Percentiles rank a stretch among this genome's conserved stretches.
These are phyloP conservation scores for Lasiosphaeria ovina DNA, from an alignment of 495 filamentous ascomycete genomes.

Conservation along the genomic window DNA sequence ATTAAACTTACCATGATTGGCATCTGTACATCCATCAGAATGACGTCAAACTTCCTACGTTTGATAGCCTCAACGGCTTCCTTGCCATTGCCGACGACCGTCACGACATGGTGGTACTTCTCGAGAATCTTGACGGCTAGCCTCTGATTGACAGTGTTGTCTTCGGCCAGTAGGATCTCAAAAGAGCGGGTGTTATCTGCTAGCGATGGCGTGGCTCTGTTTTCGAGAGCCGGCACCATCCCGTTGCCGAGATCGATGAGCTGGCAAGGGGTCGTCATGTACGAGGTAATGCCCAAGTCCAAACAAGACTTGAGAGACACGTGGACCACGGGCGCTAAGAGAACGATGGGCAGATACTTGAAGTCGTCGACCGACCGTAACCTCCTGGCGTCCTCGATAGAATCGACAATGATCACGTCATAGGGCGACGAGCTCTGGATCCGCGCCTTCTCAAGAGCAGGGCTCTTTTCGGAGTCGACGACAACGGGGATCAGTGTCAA, in stretches of 20 bases:
- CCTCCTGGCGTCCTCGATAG: conserved; percentile 81
- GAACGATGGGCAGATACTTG: conserved; percentile 95
- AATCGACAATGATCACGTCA: conserved; percentile 97
- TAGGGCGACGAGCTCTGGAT: conserved; percentile 65
- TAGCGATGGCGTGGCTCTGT: conserved; percentile 84
- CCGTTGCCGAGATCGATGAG: conserved; percentile 96
- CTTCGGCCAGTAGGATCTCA: conserved; percentile 92
- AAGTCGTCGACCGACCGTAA: conserved; percentile 87
- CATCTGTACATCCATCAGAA: conserved; percentile 99
- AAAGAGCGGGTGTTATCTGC: conserved; percentile 95
- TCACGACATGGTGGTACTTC: conserved; percentile 96
- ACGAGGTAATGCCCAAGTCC: conserved; percentile 94
- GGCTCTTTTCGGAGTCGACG: conserved; percentile 63
- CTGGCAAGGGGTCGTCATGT: conserved; percentile 97
- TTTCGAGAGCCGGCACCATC: conserved; percentile 96
- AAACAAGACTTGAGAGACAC: conserved; percentile 93
- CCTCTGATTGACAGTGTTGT: conserved; percentile 97
- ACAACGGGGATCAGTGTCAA: conserved; percentile 81
- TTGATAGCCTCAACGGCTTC: conserved; percentile 90
- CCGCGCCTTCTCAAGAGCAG: conserved; percentile 38
- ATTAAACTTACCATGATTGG: conserved; percentile 76
- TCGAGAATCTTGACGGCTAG: conserved; percentile 95
- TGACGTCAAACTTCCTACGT: conserved; percentile 88
- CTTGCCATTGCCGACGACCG: conserved; percentile 90
- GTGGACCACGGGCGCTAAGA: conserved; percentile 86